Base-by-base conservation (phyloP, 2,329 filamentous ascomycete genomes). In the Xylariomycetidae sp. region DNA sequence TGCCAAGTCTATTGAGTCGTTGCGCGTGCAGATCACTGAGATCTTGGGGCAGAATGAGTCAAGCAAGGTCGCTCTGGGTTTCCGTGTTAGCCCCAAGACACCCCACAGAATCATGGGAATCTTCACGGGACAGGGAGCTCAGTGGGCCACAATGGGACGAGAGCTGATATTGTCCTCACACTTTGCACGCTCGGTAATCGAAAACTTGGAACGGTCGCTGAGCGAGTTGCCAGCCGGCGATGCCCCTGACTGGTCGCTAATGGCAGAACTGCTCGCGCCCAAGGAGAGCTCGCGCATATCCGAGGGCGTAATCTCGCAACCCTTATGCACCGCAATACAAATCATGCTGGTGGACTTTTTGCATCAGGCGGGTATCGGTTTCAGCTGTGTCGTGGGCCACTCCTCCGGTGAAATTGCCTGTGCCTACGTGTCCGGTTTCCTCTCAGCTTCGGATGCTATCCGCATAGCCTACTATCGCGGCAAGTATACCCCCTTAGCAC, bases 261-360 rank as follows among this genome's bases (percentile, higher is more conserved):
- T 18, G 11, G 38, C 33, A 12, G 46, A 49, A 27, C 16, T 50
- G 3, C 22, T 31, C 5, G 35, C 33, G 19, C 30, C 30, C 6
- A 22, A 25, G 6, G 18, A 32, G 19, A 25, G 25, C 15, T 45
- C 42, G 1, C 41, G 38, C 6, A 36, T 53, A 2, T 17, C 13
- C 10, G 27, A 38, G 8, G 43, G 46, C 4, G 25, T 30, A 1
- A 18, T 54, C 7, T 47, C 49, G 0, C 50, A 54, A n/a, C 48
- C 49, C 0, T 16, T 62, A 0, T 66, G 58, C 34, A 66, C 63
- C 3, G 62, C 59, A 0, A 18, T 68, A 0, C 66, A 68, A 37
- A 46, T 69, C 2, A 46, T 50, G 5, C 40, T 64, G 1, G 52
- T 66, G 0, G 54, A 63, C 9, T 31, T 63, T 2, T 44, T 67